Evolutionary conservation across 2,329 filamentous ascomycete species (phyloP), one percentile per base, ranked within the genome.

Genomic region (Hyphodiscus sp.): DNA sequence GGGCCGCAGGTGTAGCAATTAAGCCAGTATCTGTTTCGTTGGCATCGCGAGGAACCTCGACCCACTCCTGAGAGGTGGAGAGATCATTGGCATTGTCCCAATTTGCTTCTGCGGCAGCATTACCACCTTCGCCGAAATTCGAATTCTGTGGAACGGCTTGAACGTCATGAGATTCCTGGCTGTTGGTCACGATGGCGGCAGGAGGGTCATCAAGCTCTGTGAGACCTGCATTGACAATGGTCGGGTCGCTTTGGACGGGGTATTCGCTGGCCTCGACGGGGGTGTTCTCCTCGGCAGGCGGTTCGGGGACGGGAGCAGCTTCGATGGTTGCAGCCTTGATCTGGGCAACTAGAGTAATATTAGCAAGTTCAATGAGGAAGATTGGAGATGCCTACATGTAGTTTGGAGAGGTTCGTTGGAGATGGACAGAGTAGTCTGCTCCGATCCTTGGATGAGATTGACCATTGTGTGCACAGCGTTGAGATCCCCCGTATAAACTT

Each of bases 401-500:
- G 88, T 83, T 61, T 81, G 72, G 20, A 90, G 77, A 57, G 77
- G 69, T 33, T 86, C 81, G 52, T 85, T 84, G 49, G 77, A 75
- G 26, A 87, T 85, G 60, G 81, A 85, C 59, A 75, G 71, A 1
- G 88, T 82, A 55, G 75, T 75, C 59, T 92, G 87, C 15, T 83
- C 76, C 23, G 81, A 77, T 33, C 87, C 88, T 54, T 89, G 77
- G 52, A 91, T 86, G 54, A 95, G 76, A 74, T 88, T 91, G 65
- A 89, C 71, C 73, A 90, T 90, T 53, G 86, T 82, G 51, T 80
- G 74, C 20, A 94, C 87, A 49, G 87, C 89, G 61, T 75, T 78
- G 59, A 87, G 80, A 64, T 92, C 87, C 46, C 89, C 89, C 45
- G 83, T 82, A 71, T 95, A 94, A 30, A 94, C 86, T 56, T 86